These are phyloP conservation scores for Mycothermus thermophilus DNA, from an alignment of 495 filamentous ascomycete genomes.

Conservation along the genomic window DNA sequence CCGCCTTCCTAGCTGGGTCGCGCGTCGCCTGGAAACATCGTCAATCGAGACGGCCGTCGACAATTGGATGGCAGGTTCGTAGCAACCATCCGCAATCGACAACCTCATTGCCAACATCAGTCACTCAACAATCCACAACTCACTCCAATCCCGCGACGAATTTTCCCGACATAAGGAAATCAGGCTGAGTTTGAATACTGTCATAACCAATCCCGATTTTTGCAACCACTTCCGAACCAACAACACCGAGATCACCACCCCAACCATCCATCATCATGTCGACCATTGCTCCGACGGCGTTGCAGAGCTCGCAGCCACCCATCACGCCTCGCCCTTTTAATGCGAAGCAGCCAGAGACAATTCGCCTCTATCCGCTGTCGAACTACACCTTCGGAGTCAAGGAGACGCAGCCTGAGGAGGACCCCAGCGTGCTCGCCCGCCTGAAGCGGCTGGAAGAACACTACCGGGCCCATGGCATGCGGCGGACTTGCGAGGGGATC, in stretches of 20 bases:
- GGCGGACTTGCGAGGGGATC: conserved; percentile 89
- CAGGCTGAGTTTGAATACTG: no score
- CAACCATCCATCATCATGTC: conserved; percentile 45
- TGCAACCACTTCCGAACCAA: neutral
- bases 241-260: neutral
- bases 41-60: no score
- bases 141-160: neutral
- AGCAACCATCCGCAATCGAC: no score
- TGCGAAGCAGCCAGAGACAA: conserved; percentile 74
- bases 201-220: no score
- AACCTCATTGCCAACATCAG: neutral
- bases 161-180: neutral
- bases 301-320: conserved; percentile 64
- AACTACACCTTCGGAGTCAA: conserved; percentile 99
- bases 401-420: conserved; percentile 94
- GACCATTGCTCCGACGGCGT: conserved; percentile 52
- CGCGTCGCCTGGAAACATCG: neutral
- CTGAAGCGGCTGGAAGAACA: conserved; percentile 89
- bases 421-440: conserved; percentile 84
- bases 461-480: conserved; percentile 85
- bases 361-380: conserved; percentile 86
- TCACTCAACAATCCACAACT: neutral
- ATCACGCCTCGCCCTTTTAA: conserved; percentile 72
- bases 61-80: no score
- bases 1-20: neutral